Evolutionary conservation across 1,284 basidiomycete genomes (phyloP).

Genomic region (Melampsora larici-populina): DNA sequence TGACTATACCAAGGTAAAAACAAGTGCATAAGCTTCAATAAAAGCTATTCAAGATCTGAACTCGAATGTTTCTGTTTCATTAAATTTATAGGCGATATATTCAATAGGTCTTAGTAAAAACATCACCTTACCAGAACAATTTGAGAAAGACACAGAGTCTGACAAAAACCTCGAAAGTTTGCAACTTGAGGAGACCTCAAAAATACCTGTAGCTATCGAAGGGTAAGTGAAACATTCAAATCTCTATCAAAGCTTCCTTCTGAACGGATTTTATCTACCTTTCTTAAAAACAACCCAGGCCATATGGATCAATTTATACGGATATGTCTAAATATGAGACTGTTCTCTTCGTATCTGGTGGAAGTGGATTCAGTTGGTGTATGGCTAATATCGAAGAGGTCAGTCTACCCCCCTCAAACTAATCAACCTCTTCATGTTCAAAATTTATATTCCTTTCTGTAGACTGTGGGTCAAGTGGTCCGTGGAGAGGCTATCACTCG

Average conservation of each 20-base stretch:
- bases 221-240: neutral
- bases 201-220: neutral
- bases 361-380: constrained; percentile 31
- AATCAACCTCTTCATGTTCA: neutral
- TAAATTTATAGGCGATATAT: neutral
- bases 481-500: constrained; percentile 5
- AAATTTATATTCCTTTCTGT: neutral
- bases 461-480: constrained; percentile 18
- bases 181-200: too few relatives aligned
- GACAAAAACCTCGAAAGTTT: neutral
- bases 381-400: constrained; percentile 32
- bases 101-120: neutral
- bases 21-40: too few relatives aligned
- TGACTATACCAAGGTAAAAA: constrained; percentile 19
- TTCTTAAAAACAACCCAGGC: neutral
- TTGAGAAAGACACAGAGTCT: neutral
- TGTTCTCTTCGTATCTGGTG: constrained; percentile 21
- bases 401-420: neutral
- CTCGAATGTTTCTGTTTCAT: neutral
- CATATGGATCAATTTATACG: constrained; percentile 15
- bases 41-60: neutral
- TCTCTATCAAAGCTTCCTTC: too few relatives aligned
- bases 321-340: constrained; percentile 30
- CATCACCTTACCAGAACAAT: neutral
- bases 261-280: too few relatives aligned